Evolutionary conservation across 2,329 filamentous ascomycete genomes (phyloP), one percentile per base, ranked within the genome.

Genomic region (Aspergillus jensenii): DNA sequence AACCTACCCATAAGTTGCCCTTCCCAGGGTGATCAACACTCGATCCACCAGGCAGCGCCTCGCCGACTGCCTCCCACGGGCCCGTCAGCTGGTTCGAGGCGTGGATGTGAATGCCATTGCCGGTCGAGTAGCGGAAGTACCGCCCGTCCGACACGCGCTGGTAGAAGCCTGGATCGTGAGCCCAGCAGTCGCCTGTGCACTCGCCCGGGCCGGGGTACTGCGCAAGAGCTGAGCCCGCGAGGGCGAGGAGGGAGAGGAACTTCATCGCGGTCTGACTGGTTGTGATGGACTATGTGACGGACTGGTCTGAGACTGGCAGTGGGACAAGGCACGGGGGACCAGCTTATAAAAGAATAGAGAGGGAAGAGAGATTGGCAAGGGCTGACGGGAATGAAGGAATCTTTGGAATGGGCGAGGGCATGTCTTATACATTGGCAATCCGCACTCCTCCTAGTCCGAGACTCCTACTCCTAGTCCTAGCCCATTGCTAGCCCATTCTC

Each of bases 91-190:
- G 65, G 0, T 75, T 68, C 0, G 81, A 78, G 4, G 74, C 79
- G 64, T 80, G 76, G 31, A 81, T 77, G 11, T 76, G 71, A 23
- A 84, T 78, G 54, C 79, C 77, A n/a, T 73, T 75, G 14, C 79
- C 79, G 0, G 82, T 84, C 0, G 79, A 79, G 65, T 83, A 84
- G 39, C 81, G 79, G 71, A 78, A 84, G 68, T 83, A 84, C 1
- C 70, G 81, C 27, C 81, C 81, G 67, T 84, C 81, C 3, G 73
- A 72, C 41, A 70, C 65, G 54, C 80, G 79, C 27, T 75, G 75
- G 61, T 82, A 79, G 52, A 83, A 67, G 4, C 77, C 71, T 2
- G 81, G 81, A 59, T 84, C 82, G 61, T 84, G 81, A 8, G 68
- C 65, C 67, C 68, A 71, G 61, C 72, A 74, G 35, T 67, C 53